Percentiles rank a stretch among this genome's conserved stretches.
These are phyloP conservation scores for Sphagnum fallax DNA, from an alignment of 228 moss, liverwort and hornwort genomes.

Conservation along the genomic window DNA sequence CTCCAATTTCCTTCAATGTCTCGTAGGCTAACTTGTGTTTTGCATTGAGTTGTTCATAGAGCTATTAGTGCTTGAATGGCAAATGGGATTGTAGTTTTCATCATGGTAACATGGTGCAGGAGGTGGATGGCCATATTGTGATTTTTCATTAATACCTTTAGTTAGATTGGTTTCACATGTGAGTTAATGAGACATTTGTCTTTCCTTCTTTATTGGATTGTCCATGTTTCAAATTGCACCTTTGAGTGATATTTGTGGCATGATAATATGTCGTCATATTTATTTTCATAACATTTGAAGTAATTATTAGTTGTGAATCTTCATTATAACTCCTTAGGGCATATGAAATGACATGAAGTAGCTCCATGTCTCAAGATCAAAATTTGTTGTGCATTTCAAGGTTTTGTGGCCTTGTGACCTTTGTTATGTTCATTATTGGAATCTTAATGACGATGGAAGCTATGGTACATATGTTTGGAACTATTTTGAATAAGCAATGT, in stretches of 20 bases:
- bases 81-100: conserved; percentile 94
- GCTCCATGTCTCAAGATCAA: too few relatives aligned
- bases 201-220: neutral
- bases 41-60: neutral
- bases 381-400: conserved; percentile 14
- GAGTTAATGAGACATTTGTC: conserved; percentile 6
- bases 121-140: conserved; percentile 76
- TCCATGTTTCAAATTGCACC: too few relatives aligned
- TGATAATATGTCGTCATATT: too few relatives aligned
- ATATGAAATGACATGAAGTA: too few relatives aligned
- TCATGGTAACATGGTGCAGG: conserved; percentile 61
- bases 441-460: conserved; percentile 80
- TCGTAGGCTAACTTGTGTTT: neutral
- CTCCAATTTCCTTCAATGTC: too few relatives aligned
- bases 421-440: conserved; percentile 88
- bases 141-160: conserved; percentile 69
- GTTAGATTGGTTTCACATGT: conserved; percentile 78
- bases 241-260: too few relatives aligned
- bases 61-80: conserved; percentile 8
- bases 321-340: too few relatives aligned
- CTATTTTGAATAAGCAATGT: too few relatives aligned
- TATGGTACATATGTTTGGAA: conserved; percentile 34
- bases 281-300: too few relatives aligned
- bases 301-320: too few relatives aligned
- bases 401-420: conserved; percentile 91